These are phyloP conservation scores for Seiridium unicorne DNA, from an alignment of 2,329 filamentous ascomycete genomes.

Conservation along the genomic window DNA sequence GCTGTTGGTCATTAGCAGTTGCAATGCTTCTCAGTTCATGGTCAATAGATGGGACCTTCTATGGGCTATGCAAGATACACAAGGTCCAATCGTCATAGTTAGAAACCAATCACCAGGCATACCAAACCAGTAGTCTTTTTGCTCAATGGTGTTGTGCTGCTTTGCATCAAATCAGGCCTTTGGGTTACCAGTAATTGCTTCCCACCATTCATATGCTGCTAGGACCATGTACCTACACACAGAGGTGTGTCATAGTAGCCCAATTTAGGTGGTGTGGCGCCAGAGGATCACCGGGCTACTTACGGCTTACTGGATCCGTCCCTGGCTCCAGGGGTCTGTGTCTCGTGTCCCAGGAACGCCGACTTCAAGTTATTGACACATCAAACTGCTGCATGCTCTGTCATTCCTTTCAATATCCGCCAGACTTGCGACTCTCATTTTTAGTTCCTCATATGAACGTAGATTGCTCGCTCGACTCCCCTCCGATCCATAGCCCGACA, in stretches of 20 bases:
- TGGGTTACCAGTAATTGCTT: too few relatives aligned
- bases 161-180: too few relatives aligned
- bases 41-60: background rate
- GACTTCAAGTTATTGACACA: background rate
- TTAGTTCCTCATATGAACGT: background rate
- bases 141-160: too few relatives aligned
- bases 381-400: background rate
- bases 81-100: too few relatives aligned
- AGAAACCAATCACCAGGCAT: too few relatives aligned
- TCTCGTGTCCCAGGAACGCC: background rate
- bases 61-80: too few relatives aligned
- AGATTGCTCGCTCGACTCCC: background rate
- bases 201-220: too few relatives aligned
- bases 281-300: background rate
- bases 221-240: too few relatives aligned
- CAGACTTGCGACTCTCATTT: background rate
- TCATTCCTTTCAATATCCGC: background rate
- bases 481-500: background rate
- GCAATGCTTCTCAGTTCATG: background rate
- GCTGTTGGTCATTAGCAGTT: background rate
- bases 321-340: background rate
- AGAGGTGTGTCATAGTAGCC: too few relatives aligned
- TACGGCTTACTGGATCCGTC: background rate
- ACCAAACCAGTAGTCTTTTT: too few relatives aligned
- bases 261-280: background rate